Evolutionary conservation across 2,329 filamentous ascomycete species (phyloP), one percentile per base, ranked within the genome.

Genomic region (Botrytis hyacinthi): DNA sequence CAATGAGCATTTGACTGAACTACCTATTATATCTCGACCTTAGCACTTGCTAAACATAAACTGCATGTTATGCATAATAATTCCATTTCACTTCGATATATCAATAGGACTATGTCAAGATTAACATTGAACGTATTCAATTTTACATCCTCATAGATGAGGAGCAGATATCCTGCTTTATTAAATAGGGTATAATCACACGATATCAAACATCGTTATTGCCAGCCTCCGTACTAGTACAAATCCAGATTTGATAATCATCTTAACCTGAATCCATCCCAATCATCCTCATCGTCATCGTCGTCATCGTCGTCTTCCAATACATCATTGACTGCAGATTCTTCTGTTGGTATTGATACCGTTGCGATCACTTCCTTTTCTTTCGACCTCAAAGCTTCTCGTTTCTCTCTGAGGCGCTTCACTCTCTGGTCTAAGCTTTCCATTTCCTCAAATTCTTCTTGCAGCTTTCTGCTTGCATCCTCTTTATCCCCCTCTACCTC

Each of bases 371-470:
- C 29, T 5, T 42, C 35, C 46, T 32, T 51, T 73, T 82, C 82
- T 42, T 81, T 83, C 54, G 78, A 78, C 63, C 89, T 85, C 75
- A 95, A 80, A 72, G 89, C 89, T 79, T 95, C 93, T 65, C 92
- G 85, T 81, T 89, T 90, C 79, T 93, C 89, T 80, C 92, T 91
- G 71, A 95, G 82, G 75, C 85, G 86, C 74, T 86, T 85, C 20
- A 95, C 91, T 10, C 92, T 87, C 70, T 89, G 88, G 81, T 95
- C 93, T 63, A 95, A 86, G 79, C 90, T 88, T 80, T 92, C 91
- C 93, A 95, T 95, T 80, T 94, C 91, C 73, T 94, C 92, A 77
- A 95, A 92, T 81, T 95, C 93, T 59, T 91, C 89, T 81, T 94
- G 91, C 73, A 95, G 83, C 44, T 91, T 89, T 35, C 91, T 86